Percentiles rank a stretch among this genome's conserved stretches.
These are phyloP conservation scores for Ajuga reptans DNA, from an alignment of 305 asterid species.

Conservation along the genomic window DNA sequence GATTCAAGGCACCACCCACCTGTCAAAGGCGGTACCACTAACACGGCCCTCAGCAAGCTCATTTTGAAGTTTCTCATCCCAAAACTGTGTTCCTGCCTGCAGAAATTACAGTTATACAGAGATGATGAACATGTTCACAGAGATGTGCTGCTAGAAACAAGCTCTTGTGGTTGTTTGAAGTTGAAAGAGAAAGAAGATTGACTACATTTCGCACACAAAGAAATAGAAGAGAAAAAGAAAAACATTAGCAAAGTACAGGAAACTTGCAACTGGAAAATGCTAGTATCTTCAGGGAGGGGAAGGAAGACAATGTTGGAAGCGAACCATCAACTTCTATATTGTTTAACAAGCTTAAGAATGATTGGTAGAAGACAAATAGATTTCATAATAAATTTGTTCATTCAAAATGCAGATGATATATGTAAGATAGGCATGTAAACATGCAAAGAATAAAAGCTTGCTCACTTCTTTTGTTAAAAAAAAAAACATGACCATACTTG, in stretches of 20 bases:
- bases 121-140: not conserved
- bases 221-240: not conserved
- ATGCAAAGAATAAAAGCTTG: not conserved
- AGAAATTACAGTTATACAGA: conserved; percentile 16
- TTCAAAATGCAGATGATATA: too few species aligned
- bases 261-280: not conserved
- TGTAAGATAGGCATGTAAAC: too few species aligned
- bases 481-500: not conserved
- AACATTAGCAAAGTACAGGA: not conserved
- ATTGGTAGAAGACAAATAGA: not conserved
- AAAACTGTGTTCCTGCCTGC: conserved; percentile 96
- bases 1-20: conserved; percentile 36
- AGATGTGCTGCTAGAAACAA: not conserved
- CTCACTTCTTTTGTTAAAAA: not conserved
- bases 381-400: not conserved
- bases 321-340: not conserved
- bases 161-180: not conserved
- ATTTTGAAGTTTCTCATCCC: conserved; percentile 88
- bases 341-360: not conserved
- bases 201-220: not conserved
- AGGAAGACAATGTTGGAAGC: not conserved
- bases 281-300: not conserved
- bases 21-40: conserved; percentile 85
- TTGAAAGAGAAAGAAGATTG: not conserved
- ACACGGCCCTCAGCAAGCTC: conserved; percentile 86